Percentiles rank a stretch among this genome's conserved stretches.
Evolutionary conservation across 2,329 filamentous ascomycete genomes (phyloP).

Genomic region (Trichoderma sp.): DNA sequence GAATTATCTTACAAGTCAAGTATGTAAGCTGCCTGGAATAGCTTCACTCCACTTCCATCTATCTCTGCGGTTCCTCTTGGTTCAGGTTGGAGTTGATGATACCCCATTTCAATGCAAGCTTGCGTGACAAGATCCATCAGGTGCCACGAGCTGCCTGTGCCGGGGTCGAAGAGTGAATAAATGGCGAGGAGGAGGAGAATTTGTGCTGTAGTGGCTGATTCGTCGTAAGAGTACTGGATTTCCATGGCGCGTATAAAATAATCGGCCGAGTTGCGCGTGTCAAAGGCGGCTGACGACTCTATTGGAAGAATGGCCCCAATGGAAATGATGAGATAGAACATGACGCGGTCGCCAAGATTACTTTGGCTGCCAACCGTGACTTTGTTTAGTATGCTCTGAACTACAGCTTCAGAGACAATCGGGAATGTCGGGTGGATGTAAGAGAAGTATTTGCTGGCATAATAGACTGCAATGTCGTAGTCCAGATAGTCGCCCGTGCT

Average conservation of each 20-base stretch:
- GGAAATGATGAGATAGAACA: neutral
- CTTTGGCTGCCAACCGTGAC: neutral
- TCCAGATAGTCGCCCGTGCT: neutral
- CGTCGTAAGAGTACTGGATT: neutral
- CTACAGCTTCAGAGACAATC: neutral
- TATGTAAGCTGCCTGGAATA: neutral
- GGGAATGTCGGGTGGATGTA: neutral
- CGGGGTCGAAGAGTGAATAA: constrained; percentile 14
- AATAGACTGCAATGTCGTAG: neutral
- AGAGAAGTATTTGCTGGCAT: neutral
- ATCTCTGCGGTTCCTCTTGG: neutral
- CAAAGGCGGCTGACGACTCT: neutral
- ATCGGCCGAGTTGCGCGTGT: neutral
- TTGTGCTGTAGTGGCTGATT: neutral
- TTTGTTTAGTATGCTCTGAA: neutral
- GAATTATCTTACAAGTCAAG: neutral
- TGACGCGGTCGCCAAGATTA: neutral
- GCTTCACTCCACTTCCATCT: neutral
- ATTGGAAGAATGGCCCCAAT: neutral
- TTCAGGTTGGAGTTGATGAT: neutral
- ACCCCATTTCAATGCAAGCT: neutral
- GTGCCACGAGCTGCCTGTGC: constrained; percentile 13
- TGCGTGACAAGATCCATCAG: constrained; percentile 13
- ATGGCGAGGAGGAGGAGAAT: constrained; percentile 7
- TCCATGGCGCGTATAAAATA: neutral